Evolutionary conservation across 345 rosid genomes (phyloP), one percentile per base, ranked within the genome.

Genomic region (Eucalyptus regnans): DNA sequence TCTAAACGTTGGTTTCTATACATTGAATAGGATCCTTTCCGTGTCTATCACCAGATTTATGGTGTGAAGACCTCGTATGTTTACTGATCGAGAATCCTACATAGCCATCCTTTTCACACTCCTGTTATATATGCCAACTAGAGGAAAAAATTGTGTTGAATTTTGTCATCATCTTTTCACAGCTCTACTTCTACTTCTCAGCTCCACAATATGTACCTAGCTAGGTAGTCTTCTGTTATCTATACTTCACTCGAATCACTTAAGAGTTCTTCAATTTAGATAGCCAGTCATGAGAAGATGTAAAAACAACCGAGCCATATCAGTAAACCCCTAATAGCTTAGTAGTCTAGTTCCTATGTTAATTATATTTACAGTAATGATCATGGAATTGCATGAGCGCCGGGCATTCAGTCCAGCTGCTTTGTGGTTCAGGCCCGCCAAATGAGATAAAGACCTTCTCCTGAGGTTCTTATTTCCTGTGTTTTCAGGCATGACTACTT

Each of bases 401-500:
- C 8, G 7, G 12, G 43, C 66, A 31, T 37, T 31, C 50, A 23
- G 25, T 10, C 81, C 25, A 33, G 11, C 25, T 46, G 60, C 62
- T 52, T 51, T 60, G 46, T 33, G 48, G 44, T 86, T 9, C 13
- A 50, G n/a, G 87, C 27, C 17, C 17, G 12, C 13, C 4, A 17
- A 51, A 52, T 31, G 62, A 25, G 64, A 46, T 13, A 2, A 46
- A 54, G 31, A 87, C 27, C 43, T 54, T 54, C 88, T 18, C 7
- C n/a, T 16, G 43, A 16, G 87, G n/a, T 54, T 52, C 9, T 51
- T 86, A n/a, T n/a, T 16, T 86, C 16, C 48, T 71, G 84, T 56
- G 31, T 81, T 90, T 64, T 49, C 95, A 97, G 99, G 95, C 92
- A 94, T 44, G 98, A 97, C 90, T 95, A 93, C 90, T 92, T 50